Evolutionary conservation across 768 basidiomycete species (phyloP), one percentile per base, ranked within the genome.

Genomic region (Tulasnella sp.): DNA sequence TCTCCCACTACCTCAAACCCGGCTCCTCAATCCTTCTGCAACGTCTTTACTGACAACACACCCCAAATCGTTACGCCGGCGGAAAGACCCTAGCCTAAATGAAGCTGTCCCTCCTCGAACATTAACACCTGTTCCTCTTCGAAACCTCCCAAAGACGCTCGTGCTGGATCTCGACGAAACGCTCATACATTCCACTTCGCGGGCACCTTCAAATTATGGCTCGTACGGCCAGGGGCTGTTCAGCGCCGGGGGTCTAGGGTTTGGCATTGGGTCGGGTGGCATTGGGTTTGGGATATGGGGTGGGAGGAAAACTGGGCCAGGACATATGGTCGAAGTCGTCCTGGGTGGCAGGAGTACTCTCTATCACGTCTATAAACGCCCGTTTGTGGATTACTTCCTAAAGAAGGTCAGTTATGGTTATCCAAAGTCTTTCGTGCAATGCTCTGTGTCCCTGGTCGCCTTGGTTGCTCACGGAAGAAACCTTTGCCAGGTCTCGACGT

Each of bases 101-200:
- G 23, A 19, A 25, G 23, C n/a, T 29, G 21, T 25, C 25, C 36
- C 49, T 6, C 49, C 49, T 7, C 49, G 49, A 21, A 32, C 49
- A 32, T 37, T 37, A 34, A 51, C 49, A 32, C 42, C 49, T 51
- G 46, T 43, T 12, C 69, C 83, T 0, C 82, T 84, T 2, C 84
- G 94, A 62, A 84, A 84, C 64, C 74, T 80, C 31, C 91, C 80
- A 25, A 99, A 99, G 74, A 96, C 92, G 0, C 82, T 99, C 35
- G 92, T 99, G 29, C 80, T 99, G 41, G 96, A 99, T 71, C 75
- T 99, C 50, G 96, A 99, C 68, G 96, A 99, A 72, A 99, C 96
- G 0, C 80, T 99, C 46, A 98, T 98, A 58, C 96, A 99, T 67
- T 96, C 93, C 2, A 98, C 96, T 0, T 88, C 91, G 15, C 77